A percentile compares a stretch with the other conserved stretches of the same genome.
Conservation (phyloP, 768 basidiomycete species). For the Lyophyllum decastes region DNA sequence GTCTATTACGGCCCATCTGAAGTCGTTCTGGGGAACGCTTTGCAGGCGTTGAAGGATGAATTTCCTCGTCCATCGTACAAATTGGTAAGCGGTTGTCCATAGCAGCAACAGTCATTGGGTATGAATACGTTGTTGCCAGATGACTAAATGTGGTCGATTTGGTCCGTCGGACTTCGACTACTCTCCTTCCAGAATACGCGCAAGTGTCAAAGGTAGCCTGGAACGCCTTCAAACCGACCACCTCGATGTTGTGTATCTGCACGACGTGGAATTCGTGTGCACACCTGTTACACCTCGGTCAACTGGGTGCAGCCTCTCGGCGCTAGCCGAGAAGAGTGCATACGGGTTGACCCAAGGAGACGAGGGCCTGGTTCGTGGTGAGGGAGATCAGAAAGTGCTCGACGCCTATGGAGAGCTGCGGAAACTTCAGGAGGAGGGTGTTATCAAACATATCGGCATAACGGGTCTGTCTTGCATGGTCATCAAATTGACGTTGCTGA, state of each 20-base stretch:
- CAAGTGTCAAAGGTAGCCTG: constrained; percentile 67
- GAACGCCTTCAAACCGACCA: constrained; percentile 72
- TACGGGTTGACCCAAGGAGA: constrained; percentile 69
- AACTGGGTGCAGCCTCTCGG: constrained; percentile 57
- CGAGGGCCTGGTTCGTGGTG: constrained; percentile 58
- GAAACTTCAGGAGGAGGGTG: constrained; percentile 70
- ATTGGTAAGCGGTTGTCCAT: constrained; percentile 44
- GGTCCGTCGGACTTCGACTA: constrained; percentile 74
- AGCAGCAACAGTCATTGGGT: not conserved
- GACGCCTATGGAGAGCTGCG: constrained; percentile 67
- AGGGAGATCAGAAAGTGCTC: constrained; percentile 73
- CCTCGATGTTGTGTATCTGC: constrained; percentile 79
- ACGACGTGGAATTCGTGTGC: constrained; percentile 82
- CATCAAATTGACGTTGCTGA: not conserved
- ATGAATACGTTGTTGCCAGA: constrained; percentile 37
- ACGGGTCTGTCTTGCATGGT: constrained; percentile 48
- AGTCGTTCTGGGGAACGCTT: constrained; percentile 67
- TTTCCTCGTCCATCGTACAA: constrained; percentile 81
- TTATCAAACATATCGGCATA: constrained; percentile 76
- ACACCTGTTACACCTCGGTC: constrained; percentile 47
- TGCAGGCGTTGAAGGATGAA: constrained; percentile 58
- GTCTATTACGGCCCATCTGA: constrained; percentile 83
- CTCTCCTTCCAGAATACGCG: constrained; percentile 61
- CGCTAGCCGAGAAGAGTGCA: constrained; percentile 52
- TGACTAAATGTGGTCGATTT: constrained; percentile 87